phyloP scores from a whole-genome alignment of 2,329 filamentous ascomycete species.

The Aspergillus candidus region DNA sequence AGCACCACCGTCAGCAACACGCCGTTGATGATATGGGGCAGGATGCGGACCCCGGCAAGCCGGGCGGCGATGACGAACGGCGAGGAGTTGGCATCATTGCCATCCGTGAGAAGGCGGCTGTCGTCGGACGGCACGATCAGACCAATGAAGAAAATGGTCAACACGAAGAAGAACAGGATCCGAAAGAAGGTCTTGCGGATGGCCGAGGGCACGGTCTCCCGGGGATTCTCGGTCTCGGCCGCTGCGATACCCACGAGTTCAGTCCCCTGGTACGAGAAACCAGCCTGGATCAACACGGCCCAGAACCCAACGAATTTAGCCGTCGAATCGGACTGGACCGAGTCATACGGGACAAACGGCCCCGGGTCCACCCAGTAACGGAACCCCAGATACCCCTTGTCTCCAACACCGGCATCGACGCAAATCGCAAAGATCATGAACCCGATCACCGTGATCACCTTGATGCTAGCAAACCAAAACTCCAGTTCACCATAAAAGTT shows the following conservation, averaged over 20 bases:
- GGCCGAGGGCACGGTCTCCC: slow-evolving; percentile 64
- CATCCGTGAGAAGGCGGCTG: slow-evolving; percentile 48
- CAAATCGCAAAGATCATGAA: slow-evolving; percentile 74
- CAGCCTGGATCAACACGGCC: slow-evolving; percentile 42
- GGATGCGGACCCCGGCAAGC: slow-evolving; percentile 31
- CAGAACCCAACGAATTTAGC: slow-evolving; percentile 61
- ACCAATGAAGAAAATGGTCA: slow-evolving; percentile 58
- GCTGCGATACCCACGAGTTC: slow-evolving; percentile 75
- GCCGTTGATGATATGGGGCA: slow-evolving; percentile 39
- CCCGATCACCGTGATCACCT: slow-evolving; percentile 67
- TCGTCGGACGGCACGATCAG: slow-evolving; percentile 59
- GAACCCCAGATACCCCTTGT: slow-evolving; percentile 67
- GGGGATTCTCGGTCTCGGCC: slow-evolving; percentile 67
- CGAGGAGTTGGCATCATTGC: slow-evolving; percentile 30
- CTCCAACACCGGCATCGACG: slow-evolving; percentile 64
- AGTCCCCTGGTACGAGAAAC: slow-evolving; percentile 50
- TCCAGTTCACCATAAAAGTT: slow-evolving; percentile 70
- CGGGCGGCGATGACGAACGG: slow-evolving; percentile 41
- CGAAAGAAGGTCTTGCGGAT: slow-evolving; percentile 71
- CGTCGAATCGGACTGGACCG: slow-evolving; percentile 15
- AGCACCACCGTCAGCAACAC: slow-evolving; percentile 40
- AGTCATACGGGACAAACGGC: slow-evolving; percentile 54
- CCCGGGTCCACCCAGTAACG: slow-evolving; percentile 64
- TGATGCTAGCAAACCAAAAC: slow-evolving; percentile 72
- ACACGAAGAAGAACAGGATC: slow-evolving; percentile 55